Evolutionary conservation across 768 basidiomycete genomes (phyloP).

Genomic region (Termitomyces sp.): DNA sequence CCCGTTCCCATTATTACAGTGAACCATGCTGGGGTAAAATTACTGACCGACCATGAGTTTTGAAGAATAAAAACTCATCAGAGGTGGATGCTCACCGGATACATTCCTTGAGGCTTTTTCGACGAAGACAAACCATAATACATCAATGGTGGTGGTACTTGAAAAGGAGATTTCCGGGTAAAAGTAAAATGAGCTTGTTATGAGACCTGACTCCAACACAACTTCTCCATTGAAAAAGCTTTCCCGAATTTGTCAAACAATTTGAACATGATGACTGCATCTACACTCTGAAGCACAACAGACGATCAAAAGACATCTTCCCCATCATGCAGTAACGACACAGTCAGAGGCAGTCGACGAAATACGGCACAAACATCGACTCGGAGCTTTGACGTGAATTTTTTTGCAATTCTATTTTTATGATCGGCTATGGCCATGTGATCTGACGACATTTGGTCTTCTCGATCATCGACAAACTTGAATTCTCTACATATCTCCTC

Average conservation of each 20-base stretch:
- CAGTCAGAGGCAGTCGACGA: no score
- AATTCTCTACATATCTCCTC: no score
- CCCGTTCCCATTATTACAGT: constrained; percentile 55
- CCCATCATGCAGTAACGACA: no score
- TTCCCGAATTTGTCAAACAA: neutral
- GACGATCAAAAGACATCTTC: no score
- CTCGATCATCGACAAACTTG: no score
- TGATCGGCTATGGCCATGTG: no score
- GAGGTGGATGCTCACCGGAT: constrained; percentile 20
- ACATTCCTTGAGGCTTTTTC: constrained; percentile 28
- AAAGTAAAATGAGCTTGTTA: neutral
- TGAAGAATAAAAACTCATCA: neutral
- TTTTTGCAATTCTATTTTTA: no score
- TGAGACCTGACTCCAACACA: neutral
- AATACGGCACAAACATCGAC: no score
- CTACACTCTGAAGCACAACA: no score
- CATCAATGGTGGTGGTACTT: neutral
- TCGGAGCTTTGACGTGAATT: no score
- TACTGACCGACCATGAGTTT: constrained; percentile 5
- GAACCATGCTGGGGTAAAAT: constrained; percentile 55
- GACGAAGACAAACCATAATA: constrained; percentile 9
- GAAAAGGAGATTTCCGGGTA: neutral
- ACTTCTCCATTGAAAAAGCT: neutral
- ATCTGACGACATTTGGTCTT: no score
- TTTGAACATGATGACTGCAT: neutral